Conservation (phyloP, 257 asterid species). For the Ocimum tenuiflorum region DNA sequence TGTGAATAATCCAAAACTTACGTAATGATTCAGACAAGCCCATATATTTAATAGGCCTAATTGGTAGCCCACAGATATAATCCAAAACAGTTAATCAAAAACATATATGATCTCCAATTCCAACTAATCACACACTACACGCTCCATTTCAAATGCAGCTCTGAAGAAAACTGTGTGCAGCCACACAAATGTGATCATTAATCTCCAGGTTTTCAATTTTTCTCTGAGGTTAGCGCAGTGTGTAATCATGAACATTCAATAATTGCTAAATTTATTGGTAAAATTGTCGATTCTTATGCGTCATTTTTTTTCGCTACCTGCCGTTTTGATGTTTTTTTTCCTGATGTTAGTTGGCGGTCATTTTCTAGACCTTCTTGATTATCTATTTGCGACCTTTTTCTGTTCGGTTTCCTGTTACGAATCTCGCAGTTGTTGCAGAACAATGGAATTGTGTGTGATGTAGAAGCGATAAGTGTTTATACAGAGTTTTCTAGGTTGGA, state of each 20-base stretch:
- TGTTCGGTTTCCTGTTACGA: background rate
- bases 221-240: constrained; percentile 8
- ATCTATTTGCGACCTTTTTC: background rate
- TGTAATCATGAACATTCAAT: background rate
- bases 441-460: constrained; percentile 17
- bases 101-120: background rate
- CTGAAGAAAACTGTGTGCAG: background rate
- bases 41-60: background rate
- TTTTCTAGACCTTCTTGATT: background rate
- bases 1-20: too few species aligned
- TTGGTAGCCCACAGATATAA: background rate
- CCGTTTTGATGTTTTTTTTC: background rate
- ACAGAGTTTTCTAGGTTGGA: background rate
- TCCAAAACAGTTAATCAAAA: background rate
- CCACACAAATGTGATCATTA: constrained; percentile 14
- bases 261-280: background rate
- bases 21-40: constrained; percentile 5
- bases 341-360: constrained; percentile 5
- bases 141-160: constrained; percentile 3
- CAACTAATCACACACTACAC: background rate
- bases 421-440: constrained; percentile 11
- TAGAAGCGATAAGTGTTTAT: background rate
- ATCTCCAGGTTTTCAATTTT: background rate
- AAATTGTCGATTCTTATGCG: background rate
- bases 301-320: background rate